Evolutionary conservation across 306 rosid species (phyloP).

Genomic region (Malus sieversii): DNA sequence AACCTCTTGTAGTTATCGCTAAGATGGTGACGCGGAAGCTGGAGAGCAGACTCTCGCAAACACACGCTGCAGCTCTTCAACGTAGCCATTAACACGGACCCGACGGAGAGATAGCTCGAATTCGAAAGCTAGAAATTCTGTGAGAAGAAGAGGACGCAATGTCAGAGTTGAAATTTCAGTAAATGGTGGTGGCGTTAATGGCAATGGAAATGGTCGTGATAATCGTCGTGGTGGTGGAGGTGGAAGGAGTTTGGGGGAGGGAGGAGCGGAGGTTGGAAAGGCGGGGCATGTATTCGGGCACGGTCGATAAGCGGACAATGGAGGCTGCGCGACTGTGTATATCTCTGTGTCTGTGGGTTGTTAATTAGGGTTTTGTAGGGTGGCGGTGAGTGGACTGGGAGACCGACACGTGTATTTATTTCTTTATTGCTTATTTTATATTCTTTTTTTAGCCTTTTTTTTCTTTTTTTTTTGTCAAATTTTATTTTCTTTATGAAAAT

Average conservation of each 20-base stretch:
- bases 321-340: conserved; percentile 1
- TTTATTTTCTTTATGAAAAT: neutral
- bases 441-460: too few relatives aligned
- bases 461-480: too few relatives aligned
- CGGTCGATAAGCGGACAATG: neutral
- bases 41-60: conserved; percentile 34
- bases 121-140: neutral
- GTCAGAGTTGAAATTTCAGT: conserved; percentile 6
- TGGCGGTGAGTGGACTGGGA: neutral
- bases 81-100: conserved; percentile 27
- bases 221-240: neutral
- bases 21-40: conserved; percentile 32
- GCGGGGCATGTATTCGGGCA: conserved; percentile 10
- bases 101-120: neutral
- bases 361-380: conserved; percentile 11
- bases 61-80: conserved; percentile 35
- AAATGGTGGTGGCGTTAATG: conserved; percentile 1
- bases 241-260: neutral
- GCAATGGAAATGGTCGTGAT: conserved; percentile 2
- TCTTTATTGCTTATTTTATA: neutral
- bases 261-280: neutral
- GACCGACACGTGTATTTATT: conserved; percentile 1
- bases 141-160: neutral
- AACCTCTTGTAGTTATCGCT: conserved; percentile 37
- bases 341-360: neutral